Percentiles rank a stretch among this genome's conserved stretches.
Evolutionary conservation across 2,329 filamentous ascomycete species (phyloP).

Genomic region (Cladophialophora psammophila): DNA sequence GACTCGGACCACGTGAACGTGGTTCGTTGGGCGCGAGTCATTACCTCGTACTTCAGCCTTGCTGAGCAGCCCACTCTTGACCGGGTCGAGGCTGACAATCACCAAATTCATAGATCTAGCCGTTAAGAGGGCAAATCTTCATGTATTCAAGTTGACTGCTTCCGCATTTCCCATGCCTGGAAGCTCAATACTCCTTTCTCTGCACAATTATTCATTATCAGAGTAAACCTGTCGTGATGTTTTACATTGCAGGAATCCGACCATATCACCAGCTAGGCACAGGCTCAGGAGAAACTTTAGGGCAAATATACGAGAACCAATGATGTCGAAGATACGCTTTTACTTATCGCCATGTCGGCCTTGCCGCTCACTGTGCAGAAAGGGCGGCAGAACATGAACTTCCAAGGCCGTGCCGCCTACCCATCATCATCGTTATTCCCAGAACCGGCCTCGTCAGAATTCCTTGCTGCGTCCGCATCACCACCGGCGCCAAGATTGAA

Average conservation of each 20-base stretch:
- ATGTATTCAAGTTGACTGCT: not conserved
- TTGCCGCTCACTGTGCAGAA: not conserved
- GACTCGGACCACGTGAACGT: not conserved
- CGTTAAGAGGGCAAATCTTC: too few species aligned
- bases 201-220: not conserved
- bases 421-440: conserved; percentile 43
- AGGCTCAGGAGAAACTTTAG: not conserved
- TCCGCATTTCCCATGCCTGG: not conserved
- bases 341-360: not conserved
- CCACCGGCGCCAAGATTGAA: conserved; percentile 17
- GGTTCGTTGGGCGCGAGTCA: not conserved
- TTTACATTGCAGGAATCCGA: conserved; percentile 1
- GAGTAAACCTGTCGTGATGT: conserved; percentile 1
- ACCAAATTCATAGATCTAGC: not conserved
- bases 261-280: not conserved
- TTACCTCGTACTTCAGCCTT: conserved; percentile 13
- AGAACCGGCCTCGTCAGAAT: conserved; percentile 27
- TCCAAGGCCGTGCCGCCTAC: conserved; percentile 21
- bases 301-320: not conserved
- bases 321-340: conserved; percentile 4
- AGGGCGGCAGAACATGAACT: not conserved
- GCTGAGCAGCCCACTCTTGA: not conserved
- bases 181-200: not conserved
- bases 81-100: not conserved
- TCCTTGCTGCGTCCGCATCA: conserved; percentile 9